These are phyloP conservation scores for Kurtzmaniella cleridarum DNA, from an alignment of 805 yeast species.

Conservation along the genomic window DNA sequence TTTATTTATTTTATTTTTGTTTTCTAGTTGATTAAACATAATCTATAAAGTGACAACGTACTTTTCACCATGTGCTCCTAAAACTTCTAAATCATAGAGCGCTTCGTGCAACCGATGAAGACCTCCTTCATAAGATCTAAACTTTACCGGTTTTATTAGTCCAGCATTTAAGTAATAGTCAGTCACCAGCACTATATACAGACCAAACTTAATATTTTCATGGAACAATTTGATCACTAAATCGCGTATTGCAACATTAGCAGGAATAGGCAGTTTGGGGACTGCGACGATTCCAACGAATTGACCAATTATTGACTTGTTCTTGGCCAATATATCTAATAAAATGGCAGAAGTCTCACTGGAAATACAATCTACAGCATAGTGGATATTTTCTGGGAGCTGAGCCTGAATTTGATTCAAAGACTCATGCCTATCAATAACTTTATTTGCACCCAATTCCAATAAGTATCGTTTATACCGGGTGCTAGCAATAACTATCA, in stretches of 20 bases:
- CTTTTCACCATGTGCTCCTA: constrained; percentile 41
- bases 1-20: too few species aligned
- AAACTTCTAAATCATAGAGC: constrained; percentile 30
- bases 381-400: constrained; percentile 20
- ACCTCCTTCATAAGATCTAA: constrained; percentile 30
- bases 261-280: constrained; percentile 16
- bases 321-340: constrained; percentile 17
- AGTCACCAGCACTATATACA: constrained; percentile 27
- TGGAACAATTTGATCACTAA: constrained; percentile 40
- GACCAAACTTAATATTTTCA: constrained; percentile 36
- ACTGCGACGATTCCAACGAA: constrained; percentile 38
- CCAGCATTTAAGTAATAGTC: constrained; percentile 21
- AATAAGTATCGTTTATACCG: constrained; percentile 15
- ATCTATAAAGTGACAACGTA: constrained; percentile 22
- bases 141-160: constrained; percentile 26
- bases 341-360: constrained; percentile 32
- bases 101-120: constrained; percentile 28
- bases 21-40: too few species aligned
- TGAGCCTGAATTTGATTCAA: neutral
- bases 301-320: constrained; percentile 6
- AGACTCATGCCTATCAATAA: constrained; percentile 27
- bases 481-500: constrained; percentile 23
- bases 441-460: constrained; percentile 22
- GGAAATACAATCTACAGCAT: constrained; percentile 42
- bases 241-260: constrained; percentile 21